Evolutionary conservation across 805 yeast genomes (phyloP).

Genomic region (Candida khao-thaluensis): DNA sequence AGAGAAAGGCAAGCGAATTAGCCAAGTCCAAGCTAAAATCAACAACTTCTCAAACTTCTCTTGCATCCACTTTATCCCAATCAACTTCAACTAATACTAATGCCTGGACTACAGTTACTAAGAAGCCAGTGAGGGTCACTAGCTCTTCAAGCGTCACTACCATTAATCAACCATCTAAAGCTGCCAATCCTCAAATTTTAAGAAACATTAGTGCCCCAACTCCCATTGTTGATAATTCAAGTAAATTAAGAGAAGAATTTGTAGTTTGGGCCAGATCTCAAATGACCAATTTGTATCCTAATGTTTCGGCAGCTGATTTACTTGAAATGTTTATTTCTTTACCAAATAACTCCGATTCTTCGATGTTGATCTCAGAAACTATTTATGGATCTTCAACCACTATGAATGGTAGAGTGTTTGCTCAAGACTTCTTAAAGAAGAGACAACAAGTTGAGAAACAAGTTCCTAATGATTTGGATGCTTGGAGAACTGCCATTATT

Average conservation of each 20-base stretch:
- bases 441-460: conserved; percentile 69
- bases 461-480: conserved; percentile 41
- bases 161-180: conserved; percentile 19
- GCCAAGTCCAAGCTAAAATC: conserved; percentile 9
- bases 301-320: conserved; percentile 76
- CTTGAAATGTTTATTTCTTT: conserved; percentile 76
- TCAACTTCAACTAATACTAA: conserved; percentile 13
- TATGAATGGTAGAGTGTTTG: conserved; percentile 93
- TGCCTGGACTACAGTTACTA: conserved; percentile 44
- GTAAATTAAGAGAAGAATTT: conserved; percentile 51
- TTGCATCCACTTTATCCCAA: conserved; percentile 12
- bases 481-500: conserved; percentile 73
- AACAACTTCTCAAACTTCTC: conserved; percentile 3
- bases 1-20: conserved; percentile 38
- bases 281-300: conserved; percentile 64
- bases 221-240: conserved; percentile 19
- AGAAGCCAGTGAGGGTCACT: conserved; percentile 5
- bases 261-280: conserved; percentile 70
- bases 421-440: conserved; percentile 81
- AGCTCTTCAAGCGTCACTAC: conserved; percentile 13
- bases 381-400: conserved; percentile 84
- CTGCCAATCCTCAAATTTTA: conserved; percentile 34
- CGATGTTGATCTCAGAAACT: conserved; percentile 88
- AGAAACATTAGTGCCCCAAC: conserved; percentile 36
- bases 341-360: conserved; percentile 71